Conservation (phyloP, 2,329 filamentous ascomycete species). For the Fusarium sp. region DNA sequence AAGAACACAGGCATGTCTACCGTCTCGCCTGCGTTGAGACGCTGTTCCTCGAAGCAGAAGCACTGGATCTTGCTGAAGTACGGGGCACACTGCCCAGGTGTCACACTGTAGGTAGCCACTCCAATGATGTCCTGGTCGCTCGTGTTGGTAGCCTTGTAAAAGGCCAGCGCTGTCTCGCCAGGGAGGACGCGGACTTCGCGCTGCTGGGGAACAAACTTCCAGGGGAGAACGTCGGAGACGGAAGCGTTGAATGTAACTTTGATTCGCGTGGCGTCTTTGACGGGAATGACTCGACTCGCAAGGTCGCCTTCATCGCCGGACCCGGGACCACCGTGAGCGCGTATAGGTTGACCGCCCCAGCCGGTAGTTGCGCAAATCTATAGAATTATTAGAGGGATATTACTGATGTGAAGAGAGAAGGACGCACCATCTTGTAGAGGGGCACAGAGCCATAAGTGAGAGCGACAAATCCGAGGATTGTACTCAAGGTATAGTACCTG, state of each 20-base stretch:
- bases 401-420: no score
- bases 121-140: conserved; percentile 95
- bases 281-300: conserved; percentile 81
- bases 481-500: conserved; percentile 80
- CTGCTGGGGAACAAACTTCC: conserved; percentile 98
- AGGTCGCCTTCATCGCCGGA: conserved; percentile 70
- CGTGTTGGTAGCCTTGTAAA: conserved; percentile 96
- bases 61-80: conserved; percentile 99
- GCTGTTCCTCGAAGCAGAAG: conserved; percentile 98
- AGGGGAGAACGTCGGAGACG: conserved; percentile 93
- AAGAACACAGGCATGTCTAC: conserved; percentile 99
- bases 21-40: conserved; percentile 92
- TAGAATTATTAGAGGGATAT: neutral
- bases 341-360: conserved; percentile 93
- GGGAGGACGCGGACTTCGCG: conserved; percentile 95
- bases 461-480: conserved; percentile 83
- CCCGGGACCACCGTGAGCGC: conserved; percentile 72
- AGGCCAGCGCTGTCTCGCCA: conserved; percentile 95
- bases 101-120: conserved; percentile 97
- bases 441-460: conserved; percentile 87
- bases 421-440: conserved; percentile 83
- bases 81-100: conserved; percentile 92
- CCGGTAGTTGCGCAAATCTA: conserved; percentile 88
- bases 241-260: conserved; percentile 97
- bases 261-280: conserved; percentile 84